Evolutionary conservation across 1,284 basidiomycete genomes (phyloP).

Genomic region (Lentinus polychrous): DNA sequence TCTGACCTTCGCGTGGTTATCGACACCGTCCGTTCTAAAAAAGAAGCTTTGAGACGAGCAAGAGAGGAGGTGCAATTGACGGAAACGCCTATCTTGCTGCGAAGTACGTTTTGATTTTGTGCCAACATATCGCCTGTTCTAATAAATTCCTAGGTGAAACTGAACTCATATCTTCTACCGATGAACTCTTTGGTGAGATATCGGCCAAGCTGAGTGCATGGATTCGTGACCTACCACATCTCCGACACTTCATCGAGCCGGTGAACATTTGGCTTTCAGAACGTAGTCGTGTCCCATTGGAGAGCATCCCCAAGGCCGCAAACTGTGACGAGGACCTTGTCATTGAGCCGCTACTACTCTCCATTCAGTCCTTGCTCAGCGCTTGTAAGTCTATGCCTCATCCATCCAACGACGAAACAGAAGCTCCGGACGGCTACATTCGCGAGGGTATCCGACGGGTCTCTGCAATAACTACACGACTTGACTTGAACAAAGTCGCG

Average conservation of each 20-base stretch:
- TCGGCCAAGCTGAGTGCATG: constrained; percentile 24
- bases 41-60: no score
- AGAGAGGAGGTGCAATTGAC: constrained; percentile 16
- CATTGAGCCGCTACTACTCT: constrained; percentile 50
- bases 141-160: constrained; percentile 29
- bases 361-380: constrained; percentile 28
- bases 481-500: constrained; percentile 29
- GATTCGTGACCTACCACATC: constrained; percentile 32
- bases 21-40: no score
- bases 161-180: constrained; percentile 14
- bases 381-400: constrained; percentile 7
- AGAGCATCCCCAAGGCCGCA: background rate
- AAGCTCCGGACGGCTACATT: constrained; percentile 24
- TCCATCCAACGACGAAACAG: constrained; percentile 9
- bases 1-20: no score
- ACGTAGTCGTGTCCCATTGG: constrained; percentile 17
- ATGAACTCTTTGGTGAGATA: constrained; percentile 12
- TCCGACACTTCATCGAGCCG: constrained; percentile 42
- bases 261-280: constrained; percentile 39
- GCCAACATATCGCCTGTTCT: background rate
- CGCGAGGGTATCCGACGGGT: constrained; percentile 20
- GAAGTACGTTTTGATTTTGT: constrained; percentile 27
- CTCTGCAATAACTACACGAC: constrained; percentile 19
- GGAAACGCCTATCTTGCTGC: constrained; percentile 27
- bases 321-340: constrained; percentile 26